Evolutionary conservation across 495 filamentous ascomycete species (phyloP).

Genomic region (Podospora tetraspora): DNA sequence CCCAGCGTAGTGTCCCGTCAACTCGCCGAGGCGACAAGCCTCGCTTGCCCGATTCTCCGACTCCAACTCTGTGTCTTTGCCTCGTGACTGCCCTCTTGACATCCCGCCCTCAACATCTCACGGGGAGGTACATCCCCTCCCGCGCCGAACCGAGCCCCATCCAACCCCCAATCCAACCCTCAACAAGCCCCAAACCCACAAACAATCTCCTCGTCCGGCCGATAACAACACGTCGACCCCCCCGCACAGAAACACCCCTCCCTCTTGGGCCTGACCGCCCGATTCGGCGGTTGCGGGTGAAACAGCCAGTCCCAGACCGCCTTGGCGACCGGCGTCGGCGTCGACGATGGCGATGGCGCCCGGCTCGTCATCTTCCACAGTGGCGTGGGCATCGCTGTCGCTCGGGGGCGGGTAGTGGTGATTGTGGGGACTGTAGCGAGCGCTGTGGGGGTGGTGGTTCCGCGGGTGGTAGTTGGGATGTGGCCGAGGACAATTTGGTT

Average conservation of each 20-base stretch:
- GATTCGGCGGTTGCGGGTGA: not conserved
- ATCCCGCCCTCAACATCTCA: no score
- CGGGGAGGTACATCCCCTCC: no score
- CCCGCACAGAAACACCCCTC: conserved; percentile 18
- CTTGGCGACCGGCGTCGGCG: not conserved
- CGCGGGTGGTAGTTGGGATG: not conserved
- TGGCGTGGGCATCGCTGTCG: not conserved
- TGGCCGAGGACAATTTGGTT: not conserved
- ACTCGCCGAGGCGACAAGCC: no score
- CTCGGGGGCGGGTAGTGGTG: not conserved
- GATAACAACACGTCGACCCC: conserved; percentile 19
- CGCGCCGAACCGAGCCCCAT: no score
- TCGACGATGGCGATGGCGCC: not conserved
- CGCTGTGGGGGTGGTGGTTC: not conserved
- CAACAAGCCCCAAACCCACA: conserved; percentile 11
- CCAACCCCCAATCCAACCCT: conserved; percentile 17
- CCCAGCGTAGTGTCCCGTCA: no score
- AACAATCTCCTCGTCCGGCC: not conserved
- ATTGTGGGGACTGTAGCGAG: not conserved
- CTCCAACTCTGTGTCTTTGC: no score
- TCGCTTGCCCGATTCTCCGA: no score
- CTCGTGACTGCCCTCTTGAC: no score
- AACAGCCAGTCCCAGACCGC: not conserved
- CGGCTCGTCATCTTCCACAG: not conserved
- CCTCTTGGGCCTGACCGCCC: not conserved